phyloP scores from a whole-genome alignment of 2,329 filamentous ascomycete species.

The Hirsutella minnesotensis region DNA sequence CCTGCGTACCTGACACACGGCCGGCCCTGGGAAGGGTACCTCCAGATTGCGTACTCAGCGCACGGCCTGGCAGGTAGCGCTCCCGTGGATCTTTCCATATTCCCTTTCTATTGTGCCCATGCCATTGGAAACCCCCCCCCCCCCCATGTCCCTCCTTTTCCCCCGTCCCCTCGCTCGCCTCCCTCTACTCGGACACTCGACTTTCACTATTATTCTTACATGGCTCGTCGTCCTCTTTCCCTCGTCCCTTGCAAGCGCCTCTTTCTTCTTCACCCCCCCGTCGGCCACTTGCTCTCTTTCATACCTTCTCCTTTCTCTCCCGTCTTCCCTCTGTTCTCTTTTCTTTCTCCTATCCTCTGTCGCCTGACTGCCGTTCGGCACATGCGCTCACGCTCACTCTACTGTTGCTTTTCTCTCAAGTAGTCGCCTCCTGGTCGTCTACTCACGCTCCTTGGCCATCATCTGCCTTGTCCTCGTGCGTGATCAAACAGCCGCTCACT shows the following conservation, averaged over 20 bases:
- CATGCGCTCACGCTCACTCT: slow-evolving; percentile 2
- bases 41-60: background rate
- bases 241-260: background rate
- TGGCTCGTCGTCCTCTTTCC: background rate
- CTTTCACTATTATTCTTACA: background rate
- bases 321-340: slow-evolving; percentile 6
- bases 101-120: slow-evolving; percentile 1
- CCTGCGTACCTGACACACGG: background rate
- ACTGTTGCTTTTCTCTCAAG: slow-evolving; percentile 5
- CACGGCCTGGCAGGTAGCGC: slow-evolving; percentile 1
- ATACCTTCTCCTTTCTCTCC: slow-evolving; percentile 7
- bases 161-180: slow-evolving; percentile 8
- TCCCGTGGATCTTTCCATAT: slow-evolving; percentile 1
- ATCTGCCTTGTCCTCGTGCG: slow-evolving; percentile 2
- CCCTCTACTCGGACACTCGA: slow-evolving; percentile 6
- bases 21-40: background rate
- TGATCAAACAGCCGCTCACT: background rate
- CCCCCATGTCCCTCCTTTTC: background rate
- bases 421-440: slow-evolving; percentile 4
- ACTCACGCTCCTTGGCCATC: slow-evolving; percentile 1
- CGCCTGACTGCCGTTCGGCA: background rate
- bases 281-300: background rate
- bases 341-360: background rate
- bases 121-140: slow-evolving; percentile 1
- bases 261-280: slow-evolving; percentile 3